Base-by-base conservation (phyloP, 139 green algal species). In the Coelastrella sp. region DNA sequence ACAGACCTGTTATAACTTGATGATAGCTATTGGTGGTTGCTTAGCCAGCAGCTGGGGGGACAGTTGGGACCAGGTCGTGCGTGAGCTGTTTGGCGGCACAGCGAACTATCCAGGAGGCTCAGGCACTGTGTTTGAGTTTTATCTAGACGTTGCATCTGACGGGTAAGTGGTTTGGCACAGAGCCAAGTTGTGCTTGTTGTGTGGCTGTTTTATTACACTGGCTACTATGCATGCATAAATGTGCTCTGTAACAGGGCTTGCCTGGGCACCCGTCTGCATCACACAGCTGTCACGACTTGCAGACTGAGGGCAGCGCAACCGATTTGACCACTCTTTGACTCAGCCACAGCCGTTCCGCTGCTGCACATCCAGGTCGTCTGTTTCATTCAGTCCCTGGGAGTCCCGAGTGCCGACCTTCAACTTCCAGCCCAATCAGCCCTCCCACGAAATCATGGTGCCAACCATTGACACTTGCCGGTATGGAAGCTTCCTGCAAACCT, bases 51-150 rank as follows among this genome's bases (percentile, higher is more conserved):
- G 22, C 16, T 86, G 90, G 19, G 91, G 92, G 73, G 94, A 96
- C 32, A 88, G 23, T 2, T 98, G 96, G 66, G 96, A 98, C 88
- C 77, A 86, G 7, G 95, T 94, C 57, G 93, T 93, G 0, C 89
- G 95, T 22, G 89, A 89, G 10, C 68, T 87, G 86, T 94, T 96
- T 59, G 90, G 94, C 57, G 92, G 91, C 57, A 82, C 57, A 2
- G 93, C 85, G 56, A 93, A 93, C 90, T 94, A 90, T 75, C 92
- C 92, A 5, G 73, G 78, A 5, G 92, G 92, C 16, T 58, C 80
- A 16, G 60, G 60, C 8, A 93, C 88, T 13, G 94, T 98, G 61
- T 97, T 97, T 91, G 96, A 98, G 89, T 97, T 95, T 86, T 95
- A 93, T 59, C 82, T 97, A 56, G 94, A 97, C 78, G 73, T 91